Conservation (phyloP, 495 filamentous ascomycete genomes). For the Daldinia concentrica region DNA sequence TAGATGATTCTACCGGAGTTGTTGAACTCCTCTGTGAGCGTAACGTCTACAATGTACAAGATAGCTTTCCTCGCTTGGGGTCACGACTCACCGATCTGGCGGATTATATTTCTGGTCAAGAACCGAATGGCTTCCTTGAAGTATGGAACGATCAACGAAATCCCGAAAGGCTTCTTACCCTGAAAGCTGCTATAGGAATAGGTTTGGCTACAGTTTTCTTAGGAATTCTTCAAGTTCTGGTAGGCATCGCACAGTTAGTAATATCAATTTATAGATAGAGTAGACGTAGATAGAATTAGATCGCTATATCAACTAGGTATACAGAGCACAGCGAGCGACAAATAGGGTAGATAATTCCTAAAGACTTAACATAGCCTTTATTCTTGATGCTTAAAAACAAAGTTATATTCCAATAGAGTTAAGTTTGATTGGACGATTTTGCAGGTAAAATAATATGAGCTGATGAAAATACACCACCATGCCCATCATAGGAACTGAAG, state of each 20-base stretch:
- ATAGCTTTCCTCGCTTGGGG: slow-evolving; percentile 13
- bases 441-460: no score
- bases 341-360: background rate
- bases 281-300: background rate
- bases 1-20: background rate
- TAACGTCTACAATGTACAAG: slow-evolving; percentile 2
- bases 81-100: slow-evolving; percentile 6
- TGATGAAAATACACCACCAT: no score
- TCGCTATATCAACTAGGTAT: background rate
- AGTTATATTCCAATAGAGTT: no score
- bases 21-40: slow-evolving; percentile 2
- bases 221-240: slow-evolving; percentile 6
- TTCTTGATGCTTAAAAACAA: no score
- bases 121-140: slow-evolving; percentile 2
- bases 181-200: slow-evolving; percentile 12
- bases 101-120: slow-evolving; percentile 6
- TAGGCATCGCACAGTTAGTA: slow-evolving; percentile 5
- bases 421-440: no score
- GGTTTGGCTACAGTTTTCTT: slow-evolving; percentile 1
- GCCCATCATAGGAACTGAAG: no score
- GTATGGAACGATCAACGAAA: slow-evolving; percentile 13
- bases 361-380: no score
- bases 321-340: background rate
- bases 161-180: slow-evolving; percentile 12
- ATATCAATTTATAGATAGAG: background rate